These are phyloP conservation scores for Pestalotiopsis sp. DNA, from an alignment of 2,329 filamentous ascomycete species.

Conservation along the genomic window DNA sequence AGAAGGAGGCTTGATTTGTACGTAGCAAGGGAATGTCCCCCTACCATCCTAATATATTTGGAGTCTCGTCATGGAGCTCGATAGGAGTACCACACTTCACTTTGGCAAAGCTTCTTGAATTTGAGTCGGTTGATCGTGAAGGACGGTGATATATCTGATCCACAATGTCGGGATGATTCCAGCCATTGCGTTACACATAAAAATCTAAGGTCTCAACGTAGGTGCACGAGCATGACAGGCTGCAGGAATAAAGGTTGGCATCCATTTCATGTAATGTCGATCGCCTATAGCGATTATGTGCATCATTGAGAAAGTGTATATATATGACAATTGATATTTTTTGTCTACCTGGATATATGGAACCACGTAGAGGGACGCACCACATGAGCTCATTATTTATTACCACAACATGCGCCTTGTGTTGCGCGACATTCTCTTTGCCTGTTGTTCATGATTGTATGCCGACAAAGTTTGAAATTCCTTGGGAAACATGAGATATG, in stretches of 20 bases:
- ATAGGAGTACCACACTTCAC: no score
- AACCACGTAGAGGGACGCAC: neutral
- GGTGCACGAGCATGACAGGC: neutral
- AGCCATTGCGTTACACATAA: no score
- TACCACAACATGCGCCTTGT: neutral
- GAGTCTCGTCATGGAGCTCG: no score
- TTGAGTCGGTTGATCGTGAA: no score
- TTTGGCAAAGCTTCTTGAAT: no score
- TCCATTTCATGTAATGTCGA: neutral
- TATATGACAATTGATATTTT: neutral
- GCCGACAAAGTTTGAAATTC: neutral
- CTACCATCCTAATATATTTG: no score
- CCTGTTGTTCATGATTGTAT: neutral
- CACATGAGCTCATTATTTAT: neutral
- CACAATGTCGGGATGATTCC: no score
- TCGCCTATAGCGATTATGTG: neutral
- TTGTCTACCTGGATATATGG: neutral
- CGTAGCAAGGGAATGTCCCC: neutral
- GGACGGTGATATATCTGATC: no score
- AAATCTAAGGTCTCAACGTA: no score
- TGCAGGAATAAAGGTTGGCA: neutral
- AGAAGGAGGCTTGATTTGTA: constrained; percentile 17
- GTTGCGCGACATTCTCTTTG: neutral
- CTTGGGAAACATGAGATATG: neutral
- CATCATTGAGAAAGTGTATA: neutral